A percentile compares a stretch with the other conserved stretches of the same genome.
phyloP scores from a whole-genome alignment of 345 rosid genomes.

The Cardamine chenopodiifolia region DNA sequence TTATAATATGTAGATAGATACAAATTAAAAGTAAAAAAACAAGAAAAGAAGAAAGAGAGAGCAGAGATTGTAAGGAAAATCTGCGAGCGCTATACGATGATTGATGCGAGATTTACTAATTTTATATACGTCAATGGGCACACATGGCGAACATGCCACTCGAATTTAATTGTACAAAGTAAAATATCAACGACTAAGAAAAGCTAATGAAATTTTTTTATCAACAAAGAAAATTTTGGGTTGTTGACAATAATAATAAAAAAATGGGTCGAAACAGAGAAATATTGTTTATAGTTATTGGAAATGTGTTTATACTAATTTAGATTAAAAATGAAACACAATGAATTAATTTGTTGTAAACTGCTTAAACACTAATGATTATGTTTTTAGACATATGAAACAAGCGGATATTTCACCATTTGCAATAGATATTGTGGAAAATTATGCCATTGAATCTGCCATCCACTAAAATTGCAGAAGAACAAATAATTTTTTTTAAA shows the following conservation, averaged over 20 bases:
- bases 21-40: constrained; percentile 34
- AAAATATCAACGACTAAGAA: constrained; percentile 22
- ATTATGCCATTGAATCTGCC: not conserved
- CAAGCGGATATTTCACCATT: not conserved
- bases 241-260: too few species aligned
- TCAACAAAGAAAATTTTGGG: not conserved
- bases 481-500: too few species aligned
- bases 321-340: not conserved
- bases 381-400: not conserved
- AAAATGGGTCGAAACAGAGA: not conserved
- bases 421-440: not conserved
- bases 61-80: constrained; percentile 32
- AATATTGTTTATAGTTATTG: too few species aligned
- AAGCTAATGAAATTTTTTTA: not conserved
- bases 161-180: constrained; percentile 2
- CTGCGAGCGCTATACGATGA: constrained; percentile 38
- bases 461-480: not conserved
- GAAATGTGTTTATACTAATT: not conserved
- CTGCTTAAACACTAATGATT: not conserved
- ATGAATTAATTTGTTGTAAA: not conserved
- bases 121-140: constrained; percentile 30
- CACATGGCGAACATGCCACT: constrained; percentile 44
- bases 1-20: constrained; percentile 12
- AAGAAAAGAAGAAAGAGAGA: constrained; percentile 5
- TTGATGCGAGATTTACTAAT: constrained; percentile 37